Percentiles rank a stretch among this genome's conserved stretches.
Conservation (phyloP, 345 rosid species). For the Cochlearia excelsa region DNA sequence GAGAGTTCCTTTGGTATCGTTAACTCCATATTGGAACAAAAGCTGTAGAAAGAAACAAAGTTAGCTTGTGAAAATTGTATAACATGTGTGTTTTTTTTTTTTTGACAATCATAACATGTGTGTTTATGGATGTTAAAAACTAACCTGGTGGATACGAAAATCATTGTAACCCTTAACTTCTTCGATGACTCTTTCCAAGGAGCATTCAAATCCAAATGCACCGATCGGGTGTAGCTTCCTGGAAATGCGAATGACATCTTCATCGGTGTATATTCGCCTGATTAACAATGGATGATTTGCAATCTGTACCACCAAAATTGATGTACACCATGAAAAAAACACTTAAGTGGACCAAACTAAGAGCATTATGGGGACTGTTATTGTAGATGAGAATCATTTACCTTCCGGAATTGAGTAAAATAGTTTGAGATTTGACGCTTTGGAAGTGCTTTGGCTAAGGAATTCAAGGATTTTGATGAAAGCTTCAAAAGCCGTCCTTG, state of each 20-base stretch:
- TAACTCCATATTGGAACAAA: constrained; percentile 54
- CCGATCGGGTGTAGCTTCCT: constrained; percentile 77
- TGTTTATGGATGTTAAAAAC: constrained; percentile 2
- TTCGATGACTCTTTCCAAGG: constrained; percentile 75
- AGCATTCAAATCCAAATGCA: constrained; percentile 86
- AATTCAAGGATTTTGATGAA: constrained; percentile 45
- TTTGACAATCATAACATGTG: constrained; percentile 11
- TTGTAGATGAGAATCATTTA: constrained; percentile 23
- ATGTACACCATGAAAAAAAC: background rate
- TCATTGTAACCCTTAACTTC: constrained; percentile 83
- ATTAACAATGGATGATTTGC: constrained; percentile 96
- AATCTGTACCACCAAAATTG: constrained; percentile 48
- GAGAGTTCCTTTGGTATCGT: constrained; percentile 62
- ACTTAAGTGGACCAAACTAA: background rate
- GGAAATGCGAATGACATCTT: constrained; percentile 69
- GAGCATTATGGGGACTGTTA: background rate
- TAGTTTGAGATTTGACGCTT: constrained; percentile 85
- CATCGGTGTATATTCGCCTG: constrained; percentile 74
- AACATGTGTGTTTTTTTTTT: constrained; percentile 11
- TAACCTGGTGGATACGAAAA: constrained; percentile 89
- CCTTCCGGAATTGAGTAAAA: constrained; percentile 95
- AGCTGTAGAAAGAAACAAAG: constrained; percentile 46
- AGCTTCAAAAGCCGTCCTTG: constrained; percentile 61
- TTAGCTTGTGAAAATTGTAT: constrained; percentile 6
- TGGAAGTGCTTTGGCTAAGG: constrained; percentile 59